Base-by-base conservation (phyloP, 2,329 filamentous ascomycete species). In the Thermothelomyces thermophilus region DNA sequence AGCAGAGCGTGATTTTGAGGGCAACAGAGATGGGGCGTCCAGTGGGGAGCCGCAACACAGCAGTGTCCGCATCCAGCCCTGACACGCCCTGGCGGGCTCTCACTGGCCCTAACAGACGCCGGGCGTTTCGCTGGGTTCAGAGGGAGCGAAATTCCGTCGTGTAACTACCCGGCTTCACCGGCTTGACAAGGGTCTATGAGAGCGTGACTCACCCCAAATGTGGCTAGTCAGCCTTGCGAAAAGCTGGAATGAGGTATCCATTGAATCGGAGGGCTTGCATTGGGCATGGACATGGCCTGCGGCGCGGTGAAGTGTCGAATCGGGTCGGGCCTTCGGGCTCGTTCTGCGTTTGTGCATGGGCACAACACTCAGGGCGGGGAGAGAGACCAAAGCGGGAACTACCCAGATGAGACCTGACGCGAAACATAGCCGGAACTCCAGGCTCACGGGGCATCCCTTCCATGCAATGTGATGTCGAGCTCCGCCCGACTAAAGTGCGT, bases 141-240 rank as follows among this genome's bases (percentile, higher is more conserved):
- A n/a, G n/a, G n/a, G n/a, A n/a, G n/a, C n/a, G n/a, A n/a, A n/a
- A n/a, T n/a, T n/a, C n/a, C n/a, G n/a, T n/a, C n/a, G n/a, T n/a
- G n/a, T n/a, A n/a, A n/a, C n/a, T n/a, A 43, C 48, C 26, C 31
- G 19, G 52, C 46, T 43, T 50, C 52, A 48, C 44, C 41, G 22
- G 20, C 40, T 31, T 19, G 31, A 26, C 24, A 33, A 9, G 39
- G 20, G 13, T 35, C 24, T 44, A 28, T 20, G 20, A 46, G 14
- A 34, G 37, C 54, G 44, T 60, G 58, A 60, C 41, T 60, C 58
- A 59, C 57, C 14, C 53, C 54, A 30, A 17, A 54, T 53, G 33
- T 49, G 51, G 54, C 51, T 57, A 56, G 53, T 41, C 52, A 59
- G 58, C 57, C 58, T 56, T 49, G 50, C 24, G 35, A 47, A 44